Evolutionary conservation across 805 yeast species (phyloP), one percentile per base, ranked within the genome.

Genomic region (Yamadazyma scolyti): DNA sequence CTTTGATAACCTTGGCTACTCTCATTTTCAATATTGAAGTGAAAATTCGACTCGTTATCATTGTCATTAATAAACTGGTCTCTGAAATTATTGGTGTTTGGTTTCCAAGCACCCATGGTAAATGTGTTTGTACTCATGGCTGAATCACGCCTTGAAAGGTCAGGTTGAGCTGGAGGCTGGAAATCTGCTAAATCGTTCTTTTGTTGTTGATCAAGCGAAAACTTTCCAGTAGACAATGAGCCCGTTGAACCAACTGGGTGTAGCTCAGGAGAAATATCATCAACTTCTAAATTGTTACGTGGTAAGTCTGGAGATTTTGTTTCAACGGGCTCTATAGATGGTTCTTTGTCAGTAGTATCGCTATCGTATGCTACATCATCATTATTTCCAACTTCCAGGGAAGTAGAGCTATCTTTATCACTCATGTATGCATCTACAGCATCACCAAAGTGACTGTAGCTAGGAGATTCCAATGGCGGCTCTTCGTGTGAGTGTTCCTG

Each of bases 41-140:
- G 56, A 22, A 56, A 46, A 6, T 45, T 34, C 1, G 49, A 64
- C 42, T 58, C 72, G 29, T 62, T 65, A 25, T 64, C 70, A 25
- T 59, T 59, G 31, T 61, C 71, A 39, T 54, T 57, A 24, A 72
- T 71, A 34, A 72, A 72, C 31, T 65, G 67, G 36, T 71, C 76
- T 31, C 78, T 55, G 46, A 50, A 71, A 23, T 56, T 58, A 19
- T 56, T 61, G 6, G 81, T 76, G 43, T 77, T 72, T 2, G 82
- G 82, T 46, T 66, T 69, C 83, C 84, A 77, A 16, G 56, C 56
- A 2, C 78, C 79, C 56, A 73, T 57, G 34, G 62, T 69, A 25
- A 73, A 52, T 2, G 64, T 65, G 24, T 44, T 48, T 12, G 53
- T 54, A 46, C 44, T 61, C 49, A 53, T 49, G 7, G 66, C 54